Evolutionary conservation across 768 basidiomycete genomes (phyloP).

Genomic region (Boletus tylopilopsis): DNA sequence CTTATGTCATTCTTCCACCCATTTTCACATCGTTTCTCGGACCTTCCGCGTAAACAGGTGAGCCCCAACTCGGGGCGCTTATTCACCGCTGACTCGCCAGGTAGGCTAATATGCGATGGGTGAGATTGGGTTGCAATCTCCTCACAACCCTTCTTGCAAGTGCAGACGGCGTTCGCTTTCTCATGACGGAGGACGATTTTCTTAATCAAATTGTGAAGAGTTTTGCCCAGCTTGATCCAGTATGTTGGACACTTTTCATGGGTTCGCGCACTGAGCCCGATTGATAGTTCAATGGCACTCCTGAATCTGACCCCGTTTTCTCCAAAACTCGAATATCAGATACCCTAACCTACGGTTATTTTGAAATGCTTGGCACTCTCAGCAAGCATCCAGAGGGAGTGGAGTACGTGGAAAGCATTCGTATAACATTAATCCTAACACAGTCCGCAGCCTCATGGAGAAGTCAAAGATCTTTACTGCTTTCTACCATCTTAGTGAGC

Average conservation of each 20-base stretch:
- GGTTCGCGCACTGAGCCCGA: neutral
- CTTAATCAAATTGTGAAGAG: conserved; percentile 78
- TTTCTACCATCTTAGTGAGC: conserved; percentile 92
- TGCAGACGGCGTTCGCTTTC: conserved; percentile 78
- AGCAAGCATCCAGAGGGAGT: conserved; percentile 88
- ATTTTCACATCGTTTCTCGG: conserved; percentile 81
- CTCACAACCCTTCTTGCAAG: conserved; percentile 80
- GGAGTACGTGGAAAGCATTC: conserved; percentile 51
- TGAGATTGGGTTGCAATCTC: conserved; percentile 77
- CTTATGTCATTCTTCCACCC: conserved; percentile 95
- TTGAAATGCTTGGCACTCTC: conserved; percentile 92
- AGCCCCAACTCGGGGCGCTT: neutral
- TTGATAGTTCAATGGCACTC: conserved; percentile 63
- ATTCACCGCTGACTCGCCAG: neutral
- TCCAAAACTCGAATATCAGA: conserved; percentile 78
- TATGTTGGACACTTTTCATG: conserved; percentile 34
- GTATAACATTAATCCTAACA: conserved; percentile 1
- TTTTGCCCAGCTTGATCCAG: conserved; percentile 91
- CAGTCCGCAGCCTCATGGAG: conserved; percentile 66
- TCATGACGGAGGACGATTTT: conserved; percentile 80
- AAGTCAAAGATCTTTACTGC: conserved; percentile 92
- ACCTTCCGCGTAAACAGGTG: conserved; percentile 69
- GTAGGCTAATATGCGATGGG: conserved; percentile 81
- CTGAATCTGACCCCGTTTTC: conserved; percentile 77
- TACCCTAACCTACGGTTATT: conserved; percentile 86